Evolutionary conservation across 805 yeast genomes (phyloP).

Genomic region (Citeromyces nyonsensis): DNA sequence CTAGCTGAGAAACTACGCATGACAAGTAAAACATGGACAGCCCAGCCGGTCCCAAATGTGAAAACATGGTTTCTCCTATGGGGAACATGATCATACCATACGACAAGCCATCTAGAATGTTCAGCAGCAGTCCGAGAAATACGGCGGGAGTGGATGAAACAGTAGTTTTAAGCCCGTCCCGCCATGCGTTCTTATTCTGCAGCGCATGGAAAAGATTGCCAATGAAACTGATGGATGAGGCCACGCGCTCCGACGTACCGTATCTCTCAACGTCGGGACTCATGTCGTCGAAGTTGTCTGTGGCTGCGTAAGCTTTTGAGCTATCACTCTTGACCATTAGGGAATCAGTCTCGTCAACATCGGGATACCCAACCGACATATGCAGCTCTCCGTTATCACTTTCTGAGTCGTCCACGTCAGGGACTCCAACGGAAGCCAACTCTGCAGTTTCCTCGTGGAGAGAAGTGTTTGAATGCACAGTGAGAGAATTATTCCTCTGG

Average conservation of each 20-base stretch:
- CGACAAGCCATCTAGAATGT: slow-evolving; percentile 83
- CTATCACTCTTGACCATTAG: background rate
- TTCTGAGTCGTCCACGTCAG: slow-evolving; percentile 6
- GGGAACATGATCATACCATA: slow-evolving; percentile 98
- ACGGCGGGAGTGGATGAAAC: slow-evolving; percentile 59
- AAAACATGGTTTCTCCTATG: slow-evolving; percentile 62
- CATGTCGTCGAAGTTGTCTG: background rate
- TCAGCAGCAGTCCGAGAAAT: slow-evolving; percentile 67
- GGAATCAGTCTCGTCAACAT: background rate
- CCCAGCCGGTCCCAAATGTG: slow-evolving; percentile 76
- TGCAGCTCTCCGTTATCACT: background rate
- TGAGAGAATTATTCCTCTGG: slow-evolving; percentile 13
- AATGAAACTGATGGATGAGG: background rate
- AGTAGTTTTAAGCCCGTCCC: slow-evolving; percentile 19
- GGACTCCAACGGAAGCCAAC: slow-evolving; percentile 39
- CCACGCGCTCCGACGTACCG: background rate
- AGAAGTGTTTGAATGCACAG: slow-evolving; percentile 28
- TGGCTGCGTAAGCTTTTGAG: background rate
- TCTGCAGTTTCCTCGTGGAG: slow-evolving; percentile 43
- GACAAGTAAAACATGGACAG: slow-evolving; percentile 89
- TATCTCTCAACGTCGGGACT: background rate
- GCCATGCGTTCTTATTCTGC: slow-evolving; percentile 8
- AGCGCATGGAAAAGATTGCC: slow-evolving; percentile 3
- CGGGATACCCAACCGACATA: background rate
- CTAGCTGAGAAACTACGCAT: slow-evolving; percentile 78